These are phyloP conservation scores for Tremella fuciformis DNA, from an alignment of 768 basidiomycete species.

Conservation along the genomic window DNA sequence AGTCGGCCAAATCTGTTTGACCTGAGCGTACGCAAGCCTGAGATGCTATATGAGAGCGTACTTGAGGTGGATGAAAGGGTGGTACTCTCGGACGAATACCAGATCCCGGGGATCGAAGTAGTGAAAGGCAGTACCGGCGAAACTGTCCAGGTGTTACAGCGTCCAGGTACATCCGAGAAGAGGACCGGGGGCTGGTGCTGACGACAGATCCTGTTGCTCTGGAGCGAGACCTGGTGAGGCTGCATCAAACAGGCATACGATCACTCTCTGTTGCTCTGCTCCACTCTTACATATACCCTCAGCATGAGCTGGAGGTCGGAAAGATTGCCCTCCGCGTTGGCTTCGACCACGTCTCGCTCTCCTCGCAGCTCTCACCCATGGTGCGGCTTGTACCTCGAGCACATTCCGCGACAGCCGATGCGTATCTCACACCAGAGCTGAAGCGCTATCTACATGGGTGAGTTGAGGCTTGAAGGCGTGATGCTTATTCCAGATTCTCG, in stretches of 20 bases:
- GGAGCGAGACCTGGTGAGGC: conserved; percentile 62
- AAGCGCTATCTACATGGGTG: conserved; percentile 57
- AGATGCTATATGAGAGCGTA: conserved; percentile 71
- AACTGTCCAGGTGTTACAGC: conserved; percentile 75
- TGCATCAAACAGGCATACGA: conserved; percentile 79
- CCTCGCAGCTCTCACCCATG: conserved; percentile 55
- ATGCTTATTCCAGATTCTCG: conserved; percentile 90
- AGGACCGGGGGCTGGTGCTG: too few species aligned
- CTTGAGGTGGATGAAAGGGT: conserved; percentile 81
- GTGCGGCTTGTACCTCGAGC: conserved; percentile 63
- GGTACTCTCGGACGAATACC: conserved; percentile 3
- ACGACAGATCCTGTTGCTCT: conserved; percentile 37
- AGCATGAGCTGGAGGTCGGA: conserved; percentile 75
- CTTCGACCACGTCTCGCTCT: conserved; percentile 74
- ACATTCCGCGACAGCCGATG: conserved; percentile 87
- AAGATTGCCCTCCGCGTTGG: conserved; percentile 73
- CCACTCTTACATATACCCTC: conserved; percentile 87
- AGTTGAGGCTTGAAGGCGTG: conserved; percentile 55
- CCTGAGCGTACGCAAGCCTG: conserved; percentile 66
- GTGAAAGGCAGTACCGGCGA: conserved; percentile 75
- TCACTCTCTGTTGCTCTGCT: conserved; percentile 84
- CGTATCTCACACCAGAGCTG: conserved; percentile 89
- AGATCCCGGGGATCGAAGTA: conserved; percentile 6
- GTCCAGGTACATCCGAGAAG: conserved; percentile 60
- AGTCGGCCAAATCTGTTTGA: conserved; percentile 87